Evolutionary conservation across 306 rosid species (phyloP), one percentile per base, ranked within the genome.

Genomic region (Trifolium pratense): DNA sequence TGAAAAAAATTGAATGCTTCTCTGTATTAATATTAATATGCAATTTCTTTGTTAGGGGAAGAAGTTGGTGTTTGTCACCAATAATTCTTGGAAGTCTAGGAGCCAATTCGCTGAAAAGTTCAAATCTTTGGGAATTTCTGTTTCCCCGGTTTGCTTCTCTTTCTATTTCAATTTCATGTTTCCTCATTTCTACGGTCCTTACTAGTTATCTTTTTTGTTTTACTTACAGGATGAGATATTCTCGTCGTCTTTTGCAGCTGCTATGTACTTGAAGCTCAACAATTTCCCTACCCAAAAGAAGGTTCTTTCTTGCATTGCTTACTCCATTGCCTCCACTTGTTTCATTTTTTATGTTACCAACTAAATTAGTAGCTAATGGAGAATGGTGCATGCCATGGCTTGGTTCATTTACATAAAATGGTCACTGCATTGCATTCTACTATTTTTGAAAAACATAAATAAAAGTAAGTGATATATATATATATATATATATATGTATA

Each of bases 161-260:
- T 14, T 61, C 18, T 48, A 3, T 16, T 40, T 55, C 53, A 0
- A n/a, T 23, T 18, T 52, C 8, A 26, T 52, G 20, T 52, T 52
- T 5, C 12, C 21, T 36, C 9, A 36, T 34, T 20, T 16, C 1
- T 42, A 11, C 6, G 11, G 31, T 56, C 16, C 34, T 56, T 56
- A 7, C 31, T 20, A 53, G 31, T 18, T 5, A 56, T 55, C 0
- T 56, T 21, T 23, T 55, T 55, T 55, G 1, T 67, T 64, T 76
- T 61, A 25, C 66, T 79, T 59, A 40, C 69, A 91, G 98, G 96
- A 89, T 51, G 98, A 94, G 85, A 87, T 94, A 62, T 89, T 94
- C 86, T 88, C 95, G 65, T 94, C 98, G 17, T 94, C 98, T 23
- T 94, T 88, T 77, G 97, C 98, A 5, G 96, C 98, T 59, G 98